Conservation (phyloP, 2,329 filamentous ascomycete genomes). For the Fusarium clavum region DNA sequence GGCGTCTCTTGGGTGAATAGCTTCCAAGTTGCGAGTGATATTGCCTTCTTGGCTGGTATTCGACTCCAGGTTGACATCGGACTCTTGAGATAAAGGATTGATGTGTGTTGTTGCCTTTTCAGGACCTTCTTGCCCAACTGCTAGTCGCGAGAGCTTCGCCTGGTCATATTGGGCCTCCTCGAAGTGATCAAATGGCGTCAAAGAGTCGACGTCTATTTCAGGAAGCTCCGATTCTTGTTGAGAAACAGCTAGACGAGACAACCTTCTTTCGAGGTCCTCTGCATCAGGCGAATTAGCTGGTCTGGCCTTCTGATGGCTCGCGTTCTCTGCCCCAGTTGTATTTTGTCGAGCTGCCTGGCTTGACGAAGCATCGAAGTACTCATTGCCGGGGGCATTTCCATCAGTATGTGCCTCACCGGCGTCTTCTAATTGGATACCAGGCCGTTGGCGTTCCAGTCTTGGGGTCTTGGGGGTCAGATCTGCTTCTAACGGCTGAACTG, state of each 20-base stretch:
- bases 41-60: slow-evolving; percentile 13
- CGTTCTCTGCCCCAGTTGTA: neutral
- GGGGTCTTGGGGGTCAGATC: slow-evolving; percentile 27
- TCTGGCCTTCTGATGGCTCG: neutral
- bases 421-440: slow-evolving; percentile 9
- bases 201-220: slow-evolving; percentile 1
- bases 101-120: slow-evolving; percentile 6
- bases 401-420: neutral
- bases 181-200: slow-evolving; percentile 8
- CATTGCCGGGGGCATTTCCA: neutral
- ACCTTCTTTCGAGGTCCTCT: slow-evolving; percentile 15
- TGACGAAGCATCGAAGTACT: neutral
- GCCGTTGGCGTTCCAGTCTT: slow-evolving; percentile 27
- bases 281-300: slow-evolving; percentile 12
- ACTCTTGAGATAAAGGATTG: slow-evolving; percentile 12
- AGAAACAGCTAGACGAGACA: slow-evolving; percentile 28
- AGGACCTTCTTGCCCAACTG: slow-evolving; percentile 15
- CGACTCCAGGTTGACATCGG: slow-evolving; percentile 11
- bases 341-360: neutral
- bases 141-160: slow-evolving; percentile 13
- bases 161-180: slow-evolving; percentile 1
- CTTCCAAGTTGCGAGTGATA: neutral
- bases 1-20: slow-evolving; percentile 6
- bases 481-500: slow-evolving; percentile 25
- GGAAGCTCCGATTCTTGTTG: slow-evolving; percentile 10